Percentiles rank a stretch among this genome's conserved stretches.
Evolutionary conservation across 768 basidiomycete genomes (phyloP).

Genomic region (Collybiopsis confluens): DNA sequence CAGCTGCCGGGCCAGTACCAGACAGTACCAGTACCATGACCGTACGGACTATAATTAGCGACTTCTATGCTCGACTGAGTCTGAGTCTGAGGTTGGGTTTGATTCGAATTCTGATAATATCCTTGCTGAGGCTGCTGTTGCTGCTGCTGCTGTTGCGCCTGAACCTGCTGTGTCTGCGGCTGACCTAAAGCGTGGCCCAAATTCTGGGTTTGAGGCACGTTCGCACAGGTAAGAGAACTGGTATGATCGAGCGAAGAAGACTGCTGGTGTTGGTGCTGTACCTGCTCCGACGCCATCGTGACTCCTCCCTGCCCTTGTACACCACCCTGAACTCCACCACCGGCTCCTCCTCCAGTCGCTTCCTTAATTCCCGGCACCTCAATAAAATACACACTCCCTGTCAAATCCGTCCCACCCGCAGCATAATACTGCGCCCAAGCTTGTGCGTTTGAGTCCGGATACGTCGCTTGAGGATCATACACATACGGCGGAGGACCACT

Average conservation of each 20-base stretch:
- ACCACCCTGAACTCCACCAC: neutral
- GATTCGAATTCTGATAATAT: neutral
- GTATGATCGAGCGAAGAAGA: no score
- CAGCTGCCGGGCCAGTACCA: no score
- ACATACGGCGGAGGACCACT: slow-evolving; percentile 30
- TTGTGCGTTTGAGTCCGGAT: slow-evolving; percentile 77
- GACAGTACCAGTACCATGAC: neutral
- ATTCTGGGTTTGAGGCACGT: no score
- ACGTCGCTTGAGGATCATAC: slow-evolving; percentile 64
- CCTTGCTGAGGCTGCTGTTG: neutral
- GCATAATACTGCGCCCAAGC: slow-evolving; percentile 87
- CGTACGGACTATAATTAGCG: neutral
- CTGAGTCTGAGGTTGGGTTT: neutral
- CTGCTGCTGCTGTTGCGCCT: neutral
- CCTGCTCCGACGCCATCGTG: neutral
- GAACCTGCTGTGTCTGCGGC: neutral
- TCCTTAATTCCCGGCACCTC: slow-evolving; percentile 73
- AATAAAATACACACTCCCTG: slow-evolving; percentile 78
- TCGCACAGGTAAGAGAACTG: no score
- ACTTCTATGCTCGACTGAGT: neutral
- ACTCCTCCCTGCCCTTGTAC: neutral
- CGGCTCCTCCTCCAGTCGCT: slow-evolving; percentile 17
- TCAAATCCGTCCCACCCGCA: slow-evolving; percentile 67
- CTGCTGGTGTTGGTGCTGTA: no score
- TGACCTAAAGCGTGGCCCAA: no score